Conservation (phyloP, 2,329 filamentous ascomycete species). For the Trichoderma koningii region DNA sequence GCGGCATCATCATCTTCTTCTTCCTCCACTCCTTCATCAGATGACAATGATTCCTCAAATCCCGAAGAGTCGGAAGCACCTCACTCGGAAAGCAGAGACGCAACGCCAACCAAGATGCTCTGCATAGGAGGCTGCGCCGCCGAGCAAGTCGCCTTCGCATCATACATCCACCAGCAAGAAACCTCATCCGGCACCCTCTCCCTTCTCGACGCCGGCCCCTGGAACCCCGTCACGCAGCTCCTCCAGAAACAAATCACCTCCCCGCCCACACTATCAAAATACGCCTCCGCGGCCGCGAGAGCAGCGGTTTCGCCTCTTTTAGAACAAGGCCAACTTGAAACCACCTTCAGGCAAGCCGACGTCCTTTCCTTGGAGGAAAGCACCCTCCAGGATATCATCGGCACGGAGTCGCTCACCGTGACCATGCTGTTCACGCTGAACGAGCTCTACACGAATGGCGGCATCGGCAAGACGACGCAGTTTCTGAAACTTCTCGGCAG, state of each 20-base stretch:
- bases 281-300: slow-evolving; percentile 52
- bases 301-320: slow-evolving; percentile 52
- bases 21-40: not conserved
- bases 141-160: slow-evolving; percentile 60
- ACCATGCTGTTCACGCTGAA: slow-evolving; percentile 95
- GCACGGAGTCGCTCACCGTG: slow-evolving; percentile 55
- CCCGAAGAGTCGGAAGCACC: not conserved
- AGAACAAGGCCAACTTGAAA: slow-evolving; percentile 40
- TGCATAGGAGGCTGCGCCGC: slow-evolving; percentile 61
- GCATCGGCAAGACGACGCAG: slow-evolving; percentile 70
- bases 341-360: slow-evolving; percentile 52
- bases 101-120: slow-evolving; percentile 47
- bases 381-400: slow-evolving; percentile 40
- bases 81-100: not conserved
- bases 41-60: not conserved
- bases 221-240: slow-evolving; percentile 63
- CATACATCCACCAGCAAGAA: slow-evolving; percentile 42
- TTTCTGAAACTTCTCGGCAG: slow-evolving; percentile 72
- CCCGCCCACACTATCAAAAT: slow-evolving; percentile 53
- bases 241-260: slow-evolving; percentile 60
- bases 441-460: slow-evolving; percentile 81
- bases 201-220: slow-evolving; percentile 82
- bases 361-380: slow-evolving; percentile 46
- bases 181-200: slow-evolving; percentile 48
- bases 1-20: slow-evolving; percentile 29